A percentile compares a stretch with the other conserved stretches of the same genome.
These are phyloP conservation scores for Dictyostelium discoideum DNA, from an alignment of 78 protist genomes.

Conservation along the genomic window DNA sequence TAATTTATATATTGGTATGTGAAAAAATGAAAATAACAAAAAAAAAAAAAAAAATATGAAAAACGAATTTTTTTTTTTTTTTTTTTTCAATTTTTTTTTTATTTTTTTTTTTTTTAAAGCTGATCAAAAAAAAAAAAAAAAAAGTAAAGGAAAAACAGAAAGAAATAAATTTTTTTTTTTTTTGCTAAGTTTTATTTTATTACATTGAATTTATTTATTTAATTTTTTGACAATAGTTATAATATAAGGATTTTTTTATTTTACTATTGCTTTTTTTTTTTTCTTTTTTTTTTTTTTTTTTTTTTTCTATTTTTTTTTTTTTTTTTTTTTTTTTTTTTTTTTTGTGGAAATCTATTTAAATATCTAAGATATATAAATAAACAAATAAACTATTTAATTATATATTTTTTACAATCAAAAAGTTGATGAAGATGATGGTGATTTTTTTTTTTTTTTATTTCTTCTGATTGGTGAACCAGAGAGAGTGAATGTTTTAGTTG, in stretches of 20 bases:
- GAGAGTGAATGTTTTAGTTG: not conserved
- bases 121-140: not conserved
- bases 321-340: too few relatives aligned
- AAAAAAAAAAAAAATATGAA: not conserved
- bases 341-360: too few relatives aligned
- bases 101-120: too few relatives aligned
- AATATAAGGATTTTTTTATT: not conserved
- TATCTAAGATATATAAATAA: not conserved
- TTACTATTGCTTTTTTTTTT: not conserved
- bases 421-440: not conserved
- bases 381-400: not conserved
- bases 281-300: too few relatives aligned
- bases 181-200: not conserved
- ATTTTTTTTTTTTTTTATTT: too few relatives aligned
- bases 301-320: too few relatives aligned
- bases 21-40: not conserved
- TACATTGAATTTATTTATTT: not conserved
- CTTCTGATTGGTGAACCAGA: not conserved
- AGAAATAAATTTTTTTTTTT: not conserved
- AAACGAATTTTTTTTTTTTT: not conserved
- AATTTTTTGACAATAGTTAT: not conserved
- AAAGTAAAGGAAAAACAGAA: not conserved
- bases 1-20: not conserved
- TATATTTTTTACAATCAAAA: too few relatives aligned
- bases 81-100: not conserved